Percentiles rank a stretch among this genome's conserved stretches.
These are phyloP conservation scores for Fonsecaea multimorphosa DNA, from an alignment of 2,329 filamentous ascomycete genomes.

Conservation along the genomic window DNA sequence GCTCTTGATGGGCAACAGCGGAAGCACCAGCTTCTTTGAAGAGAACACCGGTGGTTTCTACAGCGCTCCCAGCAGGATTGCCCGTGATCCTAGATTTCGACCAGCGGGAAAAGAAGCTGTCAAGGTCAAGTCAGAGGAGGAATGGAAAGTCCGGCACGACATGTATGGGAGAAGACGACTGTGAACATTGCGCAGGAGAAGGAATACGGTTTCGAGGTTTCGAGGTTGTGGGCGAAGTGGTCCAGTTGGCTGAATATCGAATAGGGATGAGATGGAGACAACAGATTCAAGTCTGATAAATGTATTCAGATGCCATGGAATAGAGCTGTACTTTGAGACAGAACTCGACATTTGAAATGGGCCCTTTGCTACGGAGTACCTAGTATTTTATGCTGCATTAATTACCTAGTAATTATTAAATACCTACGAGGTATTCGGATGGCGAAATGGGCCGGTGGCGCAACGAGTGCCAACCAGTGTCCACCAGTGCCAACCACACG, in stretches of 20 bases:
- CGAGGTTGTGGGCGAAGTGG: neutral
- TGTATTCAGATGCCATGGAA: constrained; percentile 3
- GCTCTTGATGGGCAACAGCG: constrained; percentile 23
- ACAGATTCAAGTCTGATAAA: constrained; percentile 3
- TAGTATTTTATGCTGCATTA: too few species aligned
- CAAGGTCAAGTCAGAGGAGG: constrained; percentile 33
- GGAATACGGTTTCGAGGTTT: constrained; percentile 4
- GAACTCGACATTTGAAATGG: neutral
- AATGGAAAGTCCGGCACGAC: constrained; percentile 33
- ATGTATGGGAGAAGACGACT: constrained; percentile 33
- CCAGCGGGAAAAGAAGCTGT: constrained; percentile 33
- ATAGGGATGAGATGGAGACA: constrained; percentile 2
- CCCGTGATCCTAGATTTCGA: constrained; percentile 38
- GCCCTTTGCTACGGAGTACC: neutral
- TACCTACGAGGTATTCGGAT: constrained; percentile 1
- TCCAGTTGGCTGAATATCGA: neutral
- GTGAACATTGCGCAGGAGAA: constrained; percentile 10
- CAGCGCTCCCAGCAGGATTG: constrained; percentile 37
- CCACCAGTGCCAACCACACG: too few species aligned
- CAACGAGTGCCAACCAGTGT: too few species aligned
- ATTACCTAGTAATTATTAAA: too few species aligned
- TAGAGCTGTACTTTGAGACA: constrained; percentile 10
- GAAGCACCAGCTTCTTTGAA: constrained; percentile 37
- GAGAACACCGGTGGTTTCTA: constrained; percentile 31
- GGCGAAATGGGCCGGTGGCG: constrained; percentile 5